Percentiles rank a stretch among this genome's conserved stretches.
Evolutionary conservation across 441 rosid species (phyloP).

Genomic region (Theobroma grandiflorum): DNA sequence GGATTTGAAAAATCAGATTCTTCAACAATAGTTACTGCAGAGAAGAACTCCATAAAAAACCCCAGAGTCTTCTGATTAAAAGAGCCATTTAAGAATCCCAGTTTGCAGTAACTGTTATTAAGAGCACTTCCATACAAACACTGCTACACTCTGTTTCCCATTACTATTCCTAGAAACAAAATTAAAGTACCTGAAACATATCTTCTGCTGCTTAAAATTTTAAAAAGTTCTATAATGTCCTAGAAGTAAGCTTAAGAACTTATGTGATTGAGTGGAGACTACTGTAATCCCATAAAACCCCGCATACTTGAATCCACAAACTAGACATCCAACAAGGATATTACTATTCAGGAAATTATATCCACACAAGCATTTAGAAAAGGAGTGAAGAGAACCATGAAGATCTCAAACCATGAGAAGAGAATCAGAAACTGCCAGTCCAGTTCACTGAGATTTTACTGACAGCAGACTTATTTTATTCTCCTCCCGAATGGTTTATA

Average conservation of each 20-base stretch:
- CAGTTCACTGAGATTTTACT: not conserved
- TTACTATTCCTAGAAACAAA: not conserved
- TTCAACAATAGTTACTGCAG: no score
- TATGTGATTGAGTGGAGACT: not conserved
- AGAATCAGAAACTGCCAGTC: not conserved
- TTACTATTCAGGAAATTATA: not conserved
- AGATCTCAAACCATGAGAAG: constrained; percentile 15
- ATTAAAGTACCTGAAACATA: not conserved
- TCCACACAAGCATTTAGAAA: not conserved
- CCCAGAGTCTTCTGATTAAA: not conserved
- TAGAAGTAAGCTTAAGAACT: not conserved
- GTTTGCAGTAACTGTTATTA: not conserved
- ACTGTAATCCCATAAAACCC: not conserved
- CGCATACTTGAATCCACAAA: not conserved
- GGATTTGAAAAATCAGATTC: not conserved
- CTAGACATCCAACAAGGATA: not conserved
- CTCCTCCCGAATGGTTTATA: not conserved
- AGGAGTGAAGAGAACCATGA: not conserved
- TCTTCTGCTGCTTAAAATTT: not conserved
- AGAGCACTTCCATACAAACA: not conserved
- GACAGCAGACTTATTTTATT: not conserved
- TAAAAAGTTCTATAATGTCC: constrained; percentile 3
- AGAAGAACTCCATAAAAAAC: not conserved
- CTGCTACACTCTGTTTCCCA: not conserved
- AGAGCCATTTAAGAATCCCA: not conserved